Evolutionary conservation across 345 rosid species (phyloP).

Genomic region (Syzygium jambos): DNA sequence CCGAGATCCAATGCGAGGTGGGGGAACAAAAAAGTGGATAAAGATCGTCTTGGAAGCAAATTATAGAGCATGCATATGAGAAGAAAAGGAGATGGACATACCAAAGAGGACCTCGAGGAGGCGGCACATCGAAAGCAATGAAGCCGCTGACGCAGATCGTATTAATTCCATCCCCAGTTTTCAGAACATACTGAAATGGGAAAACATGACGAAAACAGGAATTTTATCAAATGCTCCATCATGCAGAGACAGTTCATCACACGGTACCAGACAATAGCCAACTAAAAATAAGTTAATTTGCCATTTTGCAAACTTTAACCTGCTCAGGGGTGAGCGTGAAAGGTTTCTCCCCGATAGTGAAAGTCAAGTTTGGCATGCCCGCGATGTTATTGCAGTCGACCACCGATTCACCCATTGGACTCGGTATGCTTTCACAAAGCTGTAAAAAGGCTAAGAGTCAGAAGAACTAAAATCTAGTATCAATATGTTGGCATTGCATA

Average conservation of each 20-base stretch:
- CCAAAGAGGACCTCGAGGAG: conserved; percentile 73
- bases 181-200: conserved; percentile 55
- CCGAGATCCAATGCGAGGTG: not conserved
- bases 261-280: not conserved
- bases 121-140: conserved; percentile 50
- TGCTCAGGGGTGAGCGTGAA: conserved; percentile 63
- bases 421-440: conserved; percentile 66
- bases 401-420: conserved; percentile 53
- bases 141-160: conserved; percentile 63
- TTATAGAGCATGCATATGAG: not conserved
- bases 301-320: conserved; percentile 20
- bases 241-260: not conserved
- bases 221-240: not conserved
- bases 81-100: conserved; percentile 4
- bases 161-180: conserved; percentile 41
- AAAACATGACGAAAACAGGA: not conserved
- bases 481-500: not conserved
- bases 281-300: not conserved
- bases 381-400: conserved; percentile 39
- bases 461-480: not conserved
- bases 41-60: not conserved
- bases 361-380: conserved; percentile 48
- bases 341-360: conserved; percentile 50
- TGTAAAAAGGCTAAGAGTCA: conserved; percentile 5
- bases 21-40: not conserved